Evolutionary conservation across 2,329 filamentous ascomycete genomes (phyloP).

Genomic region (Aspergillus sp.): DNA sequence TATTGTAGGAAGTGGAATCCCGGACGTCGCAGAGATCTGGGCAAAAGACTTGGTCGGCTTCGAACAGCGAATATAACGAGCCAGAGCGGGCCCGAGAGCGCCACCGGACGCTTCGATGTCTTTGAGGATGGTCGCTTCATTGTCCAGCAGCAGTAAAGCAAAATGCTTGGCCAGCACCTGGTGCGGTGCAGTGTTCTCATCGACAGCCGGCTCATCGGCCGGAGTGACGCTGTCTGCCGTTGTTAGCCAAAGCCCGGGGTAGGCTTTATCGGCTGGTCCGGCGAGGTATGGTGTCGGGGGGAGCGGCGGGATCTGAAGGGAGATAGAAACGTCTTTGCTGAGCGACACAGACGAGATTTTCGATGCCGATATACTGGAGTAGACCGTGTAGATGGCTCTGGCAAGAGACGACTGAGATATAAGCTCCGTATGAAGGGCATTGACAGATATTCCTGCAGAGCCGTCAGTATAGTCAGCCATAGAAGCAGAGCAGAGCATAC

Average conservation of each 20-base stretch:
- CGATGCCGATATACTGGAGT: conserved; percentile 69
- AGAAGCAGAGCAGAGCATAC: conserved; percentile 13
- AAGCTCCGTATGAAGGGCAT: conserved; percentile 34
- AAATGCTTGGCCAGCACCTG: conserved; percentile 68
- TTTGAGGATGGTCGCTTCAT: conserved; percentile 68
- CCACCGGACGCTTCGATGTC: conserved; percentile 61
- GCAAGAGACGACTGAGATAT: conserved; percentile 64
- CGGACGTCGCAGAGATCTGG: conserved; percentile 50
- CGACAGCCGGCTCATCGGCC: conserved; percentile 51
- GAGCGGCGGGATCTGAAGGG: conserved; percentile 53
- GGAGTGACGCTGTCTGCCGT: conserved; percentile 71
- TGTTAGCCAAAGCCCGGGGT: conserved; percentile 74
- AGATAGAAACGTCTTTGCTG: conserved; percentile 52
- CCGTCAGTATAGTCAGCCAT: conserved; percentile 8
- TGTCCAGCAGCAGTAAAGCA: conserved; percentile 72
- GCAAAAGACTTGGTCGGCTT: conserved; percentile 61
- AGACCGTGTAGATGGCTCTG: conserved; percentile 71
- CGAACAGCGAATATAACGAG: conserved; percentile 57
- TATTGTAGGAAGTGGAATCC: conserved; percentile 69
- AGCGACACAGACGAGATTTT: conserved; percentile 78
- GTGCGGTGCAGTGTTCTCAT: conserved; percentile 50
- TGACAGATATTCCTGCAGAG: conserved; percentile 23
- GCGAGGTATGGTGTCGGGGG: conserved; percentile 65
- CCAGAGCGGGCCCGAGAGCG: conserved; percentile 64
- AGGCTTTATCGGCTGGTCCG: conserved; percentile 56